Evolutionary conservation across 2,329 filamentous ascomycete genomes (phyloP), one percentile per base, ranked within the genome.

Genomic region (Ophioceras dolichostomum): DNA sequence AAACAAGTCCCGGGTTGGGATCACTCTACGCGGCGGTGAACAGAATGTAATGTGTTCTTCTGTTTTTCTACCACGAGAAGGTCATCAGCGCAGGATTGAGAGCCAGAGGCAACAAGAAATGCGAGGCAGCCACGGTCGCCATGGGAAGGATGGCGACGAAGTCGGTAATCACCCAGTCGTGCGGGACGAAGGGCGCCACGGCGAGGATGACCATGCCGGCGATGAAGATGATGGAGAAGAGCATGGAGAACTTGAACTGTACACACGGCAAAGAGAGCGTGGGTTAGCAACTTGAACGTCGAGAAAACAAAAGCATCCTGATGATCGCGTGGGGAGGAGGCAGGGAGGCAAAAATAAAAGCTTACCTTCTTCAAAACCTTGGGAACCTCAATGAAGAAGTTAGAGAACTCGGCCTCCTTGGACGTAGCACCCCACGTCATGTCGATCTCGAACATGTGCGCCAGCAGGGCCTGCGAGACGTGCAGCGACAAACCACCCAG

Each of bases 361-460:
- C 79, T 74, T 58, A 86, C 85, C 53, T 75, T 78, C 59, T 78
- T 80, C 48, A 89, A 55, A 29, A 93, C 82, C 53, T 81, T 82
- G 24, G 81, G 80, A 14, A 88, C 73, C 54, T 91, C 85, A 42
- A 84, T 81, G 60, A 88, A 89, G 60, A 93, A 93, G 57, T 85
- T 83, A 19, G 81, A 79, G 51, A 81, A 78, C 49, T 86, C 80
- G 35, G 75, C 74, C 61, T 94, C 86, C 61, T 93, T 93, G 29
- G 78, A 73, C 0, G 86, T 93, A 1, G 84, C 77, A 36, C 84
- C 84, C 85, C 85, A 91, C 3, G 73, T 75, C 79, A 91, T 89
- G 59, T 91, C 72, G 52, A 89, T 76, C 60, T 83, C 76, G 54
- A 91, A 83, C 73, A 91, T 84, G 63, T 93, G 86, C 4, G 77